Base-by-base conservation (phyloP, 495 filamentous ascomycete species). In the Physcia stellaris region DNA sequence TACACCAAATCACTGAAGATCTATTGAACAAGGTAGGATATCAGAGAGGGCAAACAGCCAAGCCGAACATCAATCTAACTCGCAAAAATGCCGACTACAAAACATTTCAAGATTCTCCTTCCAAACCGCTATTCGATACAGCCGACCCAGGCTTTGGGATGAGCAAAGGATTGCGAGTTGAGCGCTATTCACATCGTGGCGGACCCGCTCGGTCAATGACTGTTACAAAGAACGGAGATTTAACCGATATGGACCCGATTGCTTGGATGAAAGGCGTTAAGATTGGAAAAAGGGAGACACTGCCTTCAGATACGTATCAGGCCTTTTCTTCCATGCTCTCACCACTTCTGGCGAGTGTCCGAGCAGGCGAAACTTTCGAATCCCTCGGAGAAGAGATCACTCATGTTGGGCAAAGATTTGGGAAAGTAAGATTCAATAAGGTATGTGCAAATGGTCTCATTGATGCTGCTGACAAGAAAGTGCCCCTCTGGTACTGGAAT, bases 241-340 rank as follows among this genome's bases (percentile, higher is more conserved):
- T 63, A 35, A 75, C 72, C 35, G 68, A 78, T 32, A 64, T 68
- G n/a, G 84, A 86, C 48, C 68, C 85, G 24, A 88, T 95, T 41
- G 70, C 76, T 11, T 95, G 87, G 87, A 93, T 95, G 83, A 83
- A 77, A 41, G 85, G 86, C 22, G 84, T 95, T 28, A 90, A 84
- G 43, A 86, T 95, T 49, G 71, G 63, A 19, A 78, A 78, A 46
- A 61, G 67, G 37, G 68, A 68, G 35, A 47, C 51, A 35, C 48
- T 10, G 46, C 63, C 12, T 11, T 39, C 38, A 23, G 43, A 34
- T 47, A 45, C 35, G 54, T 59, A 33, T 46, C 57, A 50, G 20
- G 48, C 37, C 22, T 20, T 34, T 6, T 40, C 43, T 40, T 35
- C 39, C 5, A 40, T 51, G 7, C 18, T 51, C 23, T 42, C 48